Percentiles rank a stretch among this genome's conserved stretches.
Evolutionary conservation across 1,139 yeast species (phyloP).

Genomic region (Yamadazyma triangularis): DNA sequence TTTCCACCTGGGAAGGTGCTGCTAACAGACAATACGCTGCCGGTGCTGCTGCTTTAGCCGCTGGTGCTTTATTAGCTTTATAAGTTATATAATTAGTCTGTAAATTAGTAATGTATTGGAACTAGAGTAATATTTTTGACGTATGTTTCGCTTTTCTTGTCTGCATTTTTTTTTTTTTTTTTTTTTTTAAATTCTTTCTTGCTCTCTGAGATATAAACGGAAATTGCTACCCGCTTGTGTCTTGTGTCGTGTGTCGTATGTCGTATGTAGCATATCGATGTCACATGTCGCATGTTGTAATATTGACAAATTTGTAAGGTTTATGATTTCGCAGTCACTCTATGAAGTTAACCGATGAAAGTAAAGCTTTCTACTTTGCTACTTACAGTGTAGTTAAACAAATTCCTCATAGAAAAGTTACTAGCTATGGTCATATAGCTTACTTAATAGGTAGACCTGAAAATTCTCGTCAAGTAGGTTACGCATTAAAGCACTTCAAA

Average conservation of each 20-base stretch:
- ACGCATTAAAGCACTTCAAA: conserved; percentile 48
- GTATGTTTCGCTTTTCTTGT: neutral
- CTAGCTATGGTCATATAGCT: conserved; percentile 73
- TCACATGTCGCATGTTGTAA: too few relatives aligned
- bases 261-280: too few relatives aligned
- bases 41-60: conserved; percentile 49
- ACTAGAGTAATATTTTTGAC: neutral
- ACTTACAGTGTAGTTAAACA: conserved; percentile 52
- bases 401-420: conserved; percentile 64
- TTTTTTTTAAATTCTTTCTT: too few relatives aligned
- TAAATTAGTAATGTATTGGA: conserved; percentile 8
- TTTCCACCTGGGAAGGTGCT: conserved; percentile 37
- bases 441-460: conserved; percentile 56
- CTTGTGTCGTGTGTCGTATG: too few relatives aligned
- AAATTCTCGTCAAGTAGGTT: conserved; percentile 72
- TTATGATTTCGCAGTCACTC: too few relatives aligned
- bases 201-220: too few relatives aligned
- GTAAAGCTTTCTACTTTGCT: conserved; percentile 54
- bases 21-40: conserved; percentile 34
- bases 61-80: conserved; percentile 51
- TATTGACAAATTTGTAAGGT: too few relatives aligned
- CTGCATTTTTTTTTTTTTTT: too few relatives aligned
- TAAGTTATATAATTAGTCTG: conserved; percentile 19
- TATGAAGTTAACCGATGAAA: conserved; percentile 42
- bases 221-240: too few relatives aligned